A percentile compares a stretch with the other conserved stretches of the same genome.
Evolutionary conservation across 176 grass and related monocot genomes (phyloP).

Genomic region (Bromus sterilis): DNA sequence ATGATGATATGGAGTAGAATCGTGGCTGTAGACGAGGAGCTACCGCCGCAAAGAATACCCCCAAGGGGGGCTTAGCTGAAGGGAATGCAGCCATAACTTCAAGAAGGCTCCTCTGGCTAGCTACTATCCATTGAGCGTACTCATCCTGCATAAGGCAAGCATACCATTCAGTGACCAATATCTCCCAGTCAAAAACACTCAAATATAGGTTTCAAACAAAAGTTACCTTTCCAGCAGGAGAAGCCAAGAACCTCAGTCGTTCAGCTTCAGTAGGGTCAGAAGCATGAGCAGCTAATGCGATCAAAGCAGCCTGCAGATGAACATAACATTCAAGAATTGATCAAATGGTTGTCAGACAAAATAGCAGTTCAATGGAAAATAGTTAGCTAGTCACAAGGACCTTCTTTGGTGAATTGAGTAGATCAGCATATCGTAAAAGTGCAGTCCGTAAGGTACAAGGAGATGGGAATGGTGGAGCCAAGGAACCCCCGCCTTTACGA

Average conservation of each 20-base stretch:
- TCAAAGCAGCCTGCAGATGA: slow-evolving; percentile 58
- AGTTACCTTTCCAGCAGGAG: slow-evolving; percentile 88
- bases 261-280: slow-evolving; percentile 66
- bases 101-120: slow-evolving; percentile 82
- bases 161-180: neutral
- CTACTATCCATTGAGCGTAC: slow-evolving; percentile 84
- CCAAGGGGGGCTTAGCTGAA: slow-evolving; percentile 74
- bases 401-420: slow-evolving; percentile 82
- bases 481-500: slow-evolving; percentile 51
- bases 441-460: slow-evolving; percentile 72
- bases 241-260: slow-evolving; percentile 67
- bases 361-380: neutral
- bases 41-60: slow-evolving; percentile 81
- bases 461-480: slow-evolving; percentile 86
- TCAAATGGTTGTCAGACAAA: slow-evolving; percentile 17
- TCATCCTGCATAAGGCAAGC: slow-evolving; percentile 54
- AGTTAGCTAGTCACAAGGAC: slow-evolving; percentile 10
- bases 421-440: slow-evolving; percentile 70
- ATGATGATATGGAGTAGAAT: slow-evolving; percentile 93
- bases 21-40: slow-evolving; percentile 79
- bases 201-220: neutral
- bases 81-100: slow-evolving; percentile 87
- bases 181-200: neutral
- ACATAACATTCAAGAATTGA: neutral
- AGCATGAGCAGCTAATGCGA: slow-evolving; percentile 75